Base-by-base conservation (phyloP, 2,329 filamentous ascomycete genomes). In the Sarocladiaceae sp. region DNA sequence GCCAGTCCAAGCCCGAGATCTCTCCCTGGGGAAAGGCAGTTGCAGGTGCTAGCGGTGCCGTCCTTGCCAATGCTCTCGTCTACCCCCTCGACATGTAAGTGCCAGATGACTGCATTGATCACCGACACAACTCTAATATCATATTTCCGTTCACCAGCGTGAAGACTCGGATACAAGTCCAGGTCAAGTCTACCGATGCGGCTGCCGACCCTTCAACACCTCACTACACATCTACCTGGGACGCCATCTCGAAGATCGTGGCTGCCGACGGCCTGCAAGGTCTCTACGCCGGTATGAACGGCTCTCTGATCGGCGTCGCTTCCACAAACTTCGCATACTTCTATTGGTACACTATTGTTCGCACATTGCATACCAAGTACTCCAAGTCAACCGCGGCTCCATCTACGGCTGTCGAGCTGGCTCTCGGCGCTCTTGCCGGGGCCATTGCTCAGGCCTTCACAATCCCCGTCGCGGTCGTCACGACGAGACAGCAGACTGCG, bases 301-400 rank as follows among this genome's bases (percentile, higher is more conserved):
- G 91, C 42, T 82, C 90, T 4, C 72, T 98, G 15, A 69, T 97
- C 43, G 93, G 93, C 44, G 93, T 98, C 27, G 91, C 89, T 2
- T 96, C 90, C 20, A 97, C 91, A 43, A 98, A 98, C 66, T 98
- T 98, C 62, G 93, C 93, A 57, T 98, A 98, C 69, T 98, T 98
- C 64, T 98, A 98, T 70, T 97, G 91, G 90, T 97, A 97, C 64
- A 91, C 88, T 4, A 69, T 93, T 21, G 88, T 96, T 24, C 82
- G 93, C 50, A 80, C 80, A 13, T 65, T 95, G 16, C 97, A 97
- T 63, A 66, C 87, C 53, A 77, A 76, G 52, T 69, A 78, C 32
- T 63, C 74, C 49, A 77, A 76, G 53, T 61, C 60, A 13, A 53
- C 61, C 3, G 58, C 58, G 3, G 60, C 83, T 20, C 88, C 89